These are phyloP conservation scores for Colletotrichum brevisporum DNA, from an alignment of 2,329 filamentous ascomycete species.

Conservation along the genomic window DNA sequence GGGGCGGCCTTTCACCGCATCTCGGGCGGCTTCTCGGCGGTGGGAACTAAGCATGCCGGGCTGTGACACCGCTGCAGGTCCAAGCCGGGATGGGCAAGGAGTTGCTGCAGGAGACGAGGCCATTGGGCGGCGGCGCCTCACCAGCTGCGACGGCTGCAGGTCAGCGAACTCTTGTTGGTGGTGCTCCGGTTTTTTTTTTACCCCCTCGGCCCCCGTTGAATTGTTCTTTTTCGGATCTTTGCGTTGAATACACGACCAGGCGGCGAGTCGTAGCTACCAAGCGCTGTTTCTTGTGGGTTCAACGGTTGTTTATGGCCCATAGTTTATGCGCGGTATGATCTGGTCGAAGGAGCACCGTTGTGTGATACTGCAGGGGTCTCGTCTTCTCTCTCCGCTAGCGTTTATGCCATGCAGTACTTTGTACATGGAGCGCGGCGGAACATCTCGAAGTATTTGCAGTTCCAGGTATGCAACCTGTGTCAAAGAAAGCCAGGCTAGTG, in stretches of 20 bases:
- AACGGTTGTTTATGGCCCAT: neutral
- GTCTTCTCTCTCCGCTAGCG: too few relatives aligned
- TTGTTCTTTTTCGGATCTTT: neutral
- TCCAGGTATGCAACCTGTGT: too few relatives aligned
- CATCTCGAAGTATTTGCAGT: too few relatives aligned
- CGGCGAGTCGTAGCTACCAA: neutral
- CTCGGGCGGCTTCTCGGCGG: slow-evolving; percentile 34
- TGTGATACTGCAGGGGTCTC: slow-evolving; percentile 7
- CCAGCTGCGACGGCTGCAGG: slow-evolving; percentile 26
- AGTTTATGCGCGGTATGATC: slow-evolving; percentile 16
- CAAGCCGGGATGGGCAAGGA: slow-evolving; percentile 35
- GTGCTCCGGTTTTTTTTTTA: slow-evolving; percentile 19
- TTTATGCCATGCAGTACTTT: slow-evolving; percentile 21
- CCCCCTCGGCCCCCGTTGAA: neutral
- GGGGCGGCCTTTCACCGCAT: slow-evolving; percentile 39
- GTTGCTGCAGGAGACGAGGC: slow-evolving; percentile 20
- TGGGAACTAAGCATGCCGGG: slow-evolving; percentile 33
- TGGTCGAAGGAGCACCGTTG: neutral
- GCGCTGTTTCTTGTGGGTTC: neutral
- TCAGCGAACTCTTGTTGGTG: slow-evolving; percentile 27
- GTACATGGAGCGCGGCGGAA: too few relatives aligned
- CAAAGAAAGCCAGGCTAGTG: too few relatives aligned
- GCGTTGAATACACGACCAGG: slow-evolving; percentile 11
- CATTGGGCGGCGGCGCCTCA: slow-evolving; percentile 33
- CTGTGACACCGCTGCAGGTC: slow-evolving; percentile 36